Evolutionary conservation across 257 asterid genomes (phyloP).

Genomic region (Penstemon barbatus): DNA sequence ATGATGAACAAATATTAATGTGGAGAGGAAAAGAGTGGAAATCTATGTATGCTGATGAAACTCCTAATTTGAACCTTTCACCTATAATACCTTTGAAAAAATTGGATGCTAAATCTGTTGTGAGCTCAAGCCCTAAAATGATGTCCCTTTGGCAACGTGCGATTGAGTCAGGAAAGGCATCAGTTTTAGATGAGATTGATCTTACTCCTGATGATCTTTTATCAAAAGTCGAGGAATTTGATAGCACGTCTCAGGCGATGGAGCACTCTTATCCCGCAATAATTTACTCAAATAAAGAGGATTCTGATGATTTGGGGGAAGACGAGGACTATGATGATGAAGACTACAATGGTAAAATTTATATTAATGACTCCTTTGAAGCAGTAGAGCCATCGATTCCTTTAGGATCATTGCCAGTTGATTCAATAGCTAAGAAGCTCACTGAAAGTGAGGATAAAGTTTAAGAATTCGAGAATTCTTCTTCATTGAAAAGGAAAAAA

Average conservation of each 20-base stretch:
- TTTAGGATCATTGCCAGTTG: constrained; percentile 77
- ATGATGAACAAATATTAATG: constrained; percentile 82
- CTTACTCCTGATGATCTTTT: constrained; percentile 74
- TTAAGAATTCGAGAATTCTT: not conserved
- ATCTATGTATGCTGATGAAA: constrained; percentile 48
- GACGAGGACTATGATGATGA: constrained; percentile 33
- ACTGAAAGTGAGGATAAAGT: constrained; percentile 42
- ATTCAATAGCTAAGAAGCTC: constrained; percentile 47
- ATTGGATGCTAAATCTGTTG: constrained; percentile 34
- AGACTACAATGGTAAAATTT: constrained; percentile 28
- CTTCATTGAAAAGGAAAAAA: too few species aligned
- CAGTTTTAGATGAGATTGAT: constrained; percentile 51
- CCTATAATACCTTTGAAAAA: constrained; percentile 20
- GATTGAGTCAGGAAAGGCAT: constrained; percentile 70
- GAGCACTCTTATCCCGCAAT: constrained; percentile 78
- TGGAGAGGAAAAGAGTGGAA: constrained; percentile 98
- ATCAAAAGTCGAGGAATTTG: constrained; percentile 79
- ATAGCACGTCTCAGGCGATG: constrained; percentile 51
- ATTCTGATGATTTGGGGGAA: constrained; percentile 30
- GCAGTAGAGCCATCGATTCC: constrained; percentile 50
- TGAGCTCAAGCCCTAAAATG: constrained; percentile 69
- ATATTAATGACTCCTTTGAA: constrained; percentile 44
- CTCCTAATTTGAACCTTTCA: constrained; percentile 35
- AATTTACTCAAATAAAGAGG: constrained; percentile 34
- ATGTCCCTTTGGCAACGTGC: constrained; percentile 73